phyloP scores from a whole-genome alignment of 2,329 filamentous ascomycete genomes.

The Drechslerella coelobrocha region DNA sequence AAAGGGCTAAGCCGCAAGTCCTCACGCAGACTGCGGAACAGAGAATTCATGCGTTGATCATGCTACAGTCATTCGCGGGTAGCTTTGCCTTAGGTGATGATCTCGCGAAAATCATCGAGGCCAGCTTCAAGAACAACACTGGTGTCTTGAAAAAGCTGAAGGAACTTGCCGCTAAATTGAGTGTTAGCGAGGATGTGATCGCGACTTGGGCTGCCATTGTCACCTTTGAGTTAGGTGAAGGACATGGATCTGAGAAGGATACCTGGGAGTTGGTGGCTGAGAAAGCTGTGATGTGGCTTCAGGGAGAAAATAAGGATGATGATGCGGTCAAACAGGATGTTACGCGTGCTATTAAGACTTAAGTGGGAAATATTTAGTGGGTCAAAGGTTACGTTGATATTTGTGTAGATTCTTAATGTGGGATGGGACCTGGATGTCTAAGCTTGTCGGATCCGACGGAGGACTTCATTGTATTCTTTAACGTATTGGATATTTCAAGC shows the following conservation, averaged over 20 bases:
- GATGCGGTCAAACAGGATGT: conserved; percentile 22
- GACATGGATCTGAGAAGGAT: conserved; percentile 37
- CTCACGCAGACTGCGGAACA: conserved; percentile 22
- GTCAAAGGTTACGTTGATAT: neutral
- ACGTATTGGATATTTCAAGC: too few species aligned
- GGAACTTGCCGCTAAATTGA: conserved; percentile 26
- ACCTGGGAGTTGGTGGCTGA: conserved; percentile 50
- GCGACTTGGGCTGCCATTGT: conserved; percentile 43
- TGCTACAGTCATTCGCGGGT: conserved; percentile 45
- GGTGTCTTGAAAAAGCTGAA: conserved; percentile 28
- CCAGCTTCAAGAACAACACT: conserved; percentile 28
- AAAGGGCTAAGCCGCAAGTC: too few species aligned
- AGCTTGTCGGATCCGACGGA: too few species aligned
- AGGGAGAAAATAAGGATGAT: conserved; percentile 32
- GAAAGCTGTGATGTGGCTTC: conserved; percentile 41
- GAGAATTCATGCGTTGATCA: conserved; percentile 41
- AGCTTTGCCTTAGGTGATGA: conserved; percentile 8
- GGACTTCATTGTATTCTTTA: too few species aligned
- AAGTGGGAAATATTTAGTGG: neutral
- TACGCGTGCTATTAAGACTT: conserved; percentile 15
- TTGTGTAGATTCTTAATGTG: neutral
- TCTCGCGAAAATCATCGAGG: conserved; percentile 16
- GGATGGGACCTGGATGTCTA: too few species aligned
- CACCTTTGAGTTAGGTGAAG: conserved; percentile 32
- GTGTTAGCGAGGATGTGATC: conserved; percentile 24